Conservation (phyloP, 169 alveolate species). For the Cystoisospora suis region DNA sequence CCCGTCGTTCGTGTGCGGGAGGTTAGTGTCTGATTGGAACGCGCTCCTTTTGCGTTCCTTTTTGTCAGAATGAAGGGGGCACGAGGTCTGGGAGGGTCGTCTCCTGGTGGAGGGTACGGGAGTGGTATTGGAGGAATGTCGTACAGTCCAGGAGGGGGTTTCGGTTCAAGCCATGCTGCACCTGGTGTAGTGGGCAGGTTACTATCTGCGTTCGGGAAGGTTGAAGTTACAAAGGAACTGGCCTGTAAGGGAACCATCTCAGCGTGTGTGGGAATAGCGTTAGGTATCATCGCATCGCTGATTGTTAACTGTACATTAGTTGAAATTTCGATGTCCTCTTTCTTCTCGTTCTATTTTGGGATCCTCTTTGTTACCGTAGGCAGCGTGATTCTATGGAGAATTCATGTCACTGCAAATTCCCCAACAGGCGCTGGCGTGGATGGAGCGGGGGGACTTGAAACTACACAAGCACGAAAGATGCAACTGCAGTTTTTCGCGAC, state of each 20-base stretch:
- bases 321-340: slow-evolving; percentile 89
- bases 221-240: slow-evolving; percentile 57
- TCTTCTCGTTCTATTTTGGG: slow-evolving; percentile 92
- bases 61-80: no score
- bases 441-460: background rate
- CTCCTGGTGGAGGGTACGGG: no score
- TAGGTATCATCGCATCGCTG: slow-evolving; percentile 88
- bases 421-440: slow-evolving; percentile 19
- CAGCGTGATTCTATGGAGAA: slow-evolving; percentile 87
- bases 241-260: slow-evolving; percentile 52
- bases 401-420: slow-evolving; percentile 2
- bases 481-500: slow-evolving; percentile 68
- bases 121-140: no score
- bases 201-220: background rate
- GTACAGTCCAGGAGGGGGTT: no score
- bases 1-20: no score
- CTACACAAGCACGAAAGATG: slow-evolving; percentile 24
- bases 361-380: slow-evolving; percentile 89
- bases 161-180: background rate
- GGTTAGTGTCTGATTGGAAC: no score
- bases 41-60: no score
- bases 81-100: no score
- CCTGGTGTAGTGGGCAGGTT: background rate
- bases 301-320: slow-evolving; percentile 91
- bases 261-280: slow-evolving; percentile 77